These are phyloP conservation scores for Bonia amplexicaulis DNA, from an alignment of 176 grass and related monocot genomes.

Conservation along the genomic window DNA sequence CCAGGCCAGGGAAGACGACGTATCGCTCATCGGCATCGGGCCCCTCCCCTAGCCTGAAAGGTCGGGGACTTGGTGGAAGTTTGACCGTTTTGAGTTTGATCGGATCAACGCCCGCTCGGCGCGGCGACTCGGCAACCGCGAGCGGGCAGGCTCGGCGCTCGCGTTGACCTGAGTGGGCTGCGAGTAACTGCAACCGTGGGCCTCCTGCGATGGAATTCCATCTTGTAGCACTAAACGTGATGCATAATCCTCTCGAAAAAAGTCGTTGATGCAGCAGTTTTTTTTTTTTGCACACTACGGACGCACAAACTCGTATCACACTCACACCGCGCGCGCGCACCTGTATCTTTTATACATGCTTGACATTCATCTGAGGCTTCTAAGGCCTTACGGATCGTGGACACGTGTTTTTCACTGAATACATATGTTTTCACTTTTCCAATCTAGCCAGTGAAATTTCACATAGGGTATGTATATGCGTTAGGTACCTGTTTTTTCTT, in stretches of 20 bases:
- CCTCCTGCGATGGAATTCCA: background rate
- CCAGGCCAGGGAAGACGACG: background rate
- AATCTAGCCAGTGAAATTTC: too few species aligned
- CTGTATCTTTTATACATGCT: too few species aligned
- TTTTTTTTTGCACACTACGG: too few species aligned
- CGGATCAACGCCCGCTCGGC: slow-evolving; percentile 19
- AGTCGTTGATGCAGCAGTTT: background rate
- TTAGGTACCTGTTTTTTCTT: too few species aligned
- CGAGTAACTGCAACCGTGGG: background rate
- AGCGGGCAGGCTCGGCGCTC: background rate
- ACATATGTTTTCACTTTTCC: too few species aligned
- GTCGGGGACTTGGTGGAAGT: background rate
- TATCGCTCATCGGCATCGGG: background rate
- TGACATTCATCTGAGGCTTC: too few species aligned
- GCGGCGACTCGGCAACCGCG: background rate
- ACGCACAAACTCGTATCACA: too few species aligned
- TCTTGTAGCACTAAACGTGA: background rate
- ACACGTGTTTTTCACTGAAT: too few species aligned
- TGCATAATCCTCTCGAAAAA: background rate
- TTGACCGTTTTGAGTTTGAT: background rate
- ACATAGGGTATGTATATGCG: too few species aligned
- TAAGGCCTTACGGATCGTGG: too few species aligned
- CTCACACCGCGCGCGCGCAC: too few species aligned
- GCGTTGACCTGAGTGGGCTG: background rate
- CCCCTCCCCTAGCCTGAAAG: background rate